Percentiles rank a stretch among this genome's conserved stretches.
Conservation (phyloP, 768 basidiomycete species). For the Cyathus striatus region DNA sequence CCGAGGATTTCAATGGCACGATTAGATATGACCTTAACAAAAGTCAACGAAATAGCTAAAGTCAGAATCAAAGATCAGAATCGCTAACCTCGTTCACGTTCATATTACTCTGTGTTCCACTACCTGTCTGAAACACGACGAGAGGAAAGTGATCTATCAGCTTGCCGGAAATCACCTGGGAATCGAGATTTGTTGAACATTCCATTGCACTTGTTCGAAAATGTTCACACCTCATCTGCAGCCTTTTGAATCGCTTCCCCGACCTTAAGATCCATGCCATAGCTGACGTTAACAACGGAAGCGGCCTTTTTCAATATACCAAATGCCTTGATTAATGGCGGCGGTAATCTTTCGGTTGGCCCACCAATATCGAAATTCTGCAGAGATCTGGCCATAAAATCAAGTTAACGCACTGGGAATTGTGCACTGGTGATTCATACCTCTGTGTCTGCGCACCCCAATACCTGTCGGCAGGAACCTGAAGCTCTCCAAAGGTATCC, state of each 20-base stretch:
- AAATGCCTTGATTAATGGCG: conserved; percentile 96
- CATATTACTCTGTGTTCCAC: conserved; percentile 99
- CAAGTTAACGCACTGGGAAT: neutral
- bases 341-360: conserved; percentile 86
- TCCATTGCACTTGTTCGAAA: neutral
- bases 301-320: conserved; percentile 98
- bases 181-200: conserved; percentile 4
- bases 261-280: conserved; percentile 87
- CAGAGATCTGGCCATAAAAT: conserved; percentile 53
- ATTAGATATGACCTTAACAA: conserved; percentile 86
- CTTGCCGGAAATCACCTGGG: conserved; percentile 91
- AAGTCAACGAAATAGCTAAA: conserved; percentile 1
- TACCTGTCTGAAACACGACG: conserved; percentile 98
- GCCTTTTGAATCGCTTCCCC: conserved; percentile 88
- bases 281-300: conserved; percentile 79
- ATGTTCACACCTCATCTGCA: conserved; percentile 75
- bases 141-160: conserved; percentile 94
- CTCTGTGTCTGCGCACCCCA: conserved; percentile 99
- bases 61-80: neutral
- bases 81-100: conserved; percentile 84
- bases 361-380: conserved; percentile 99
- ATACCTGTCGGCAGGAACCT: conserved; percentile 73
- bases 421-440: conserved; percentile 27
- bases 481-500: conserved; percentile 94
- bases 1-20: conserved; percentile 96